Evolutionary conservation across 441 rosid species (phyloP).

Genomic region (Metrosideros polymorpha): DNA sequence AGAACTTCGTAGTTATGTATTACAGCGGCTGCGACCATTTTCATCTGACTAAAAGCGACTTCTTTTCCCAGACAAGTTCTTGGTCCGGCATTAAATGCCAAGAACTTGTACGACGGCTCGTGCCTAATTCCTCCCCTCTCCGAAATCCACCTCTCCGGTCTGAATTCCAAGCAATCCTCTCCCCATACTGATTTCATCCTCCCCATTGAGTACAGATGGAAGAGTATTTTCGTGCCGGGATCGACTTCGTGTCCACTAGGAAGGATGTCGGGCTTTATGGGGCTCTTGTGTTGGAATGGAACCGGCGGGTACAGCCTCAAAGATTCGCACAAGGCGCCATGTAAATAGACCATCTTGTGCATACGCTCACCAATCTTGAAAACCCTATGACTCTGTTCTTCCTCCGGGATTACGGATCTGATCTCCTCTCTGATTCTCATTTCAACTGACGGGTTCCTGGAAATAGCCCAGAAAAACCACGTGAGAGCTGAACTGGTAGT

Average conservation of each 20-base stretch:
- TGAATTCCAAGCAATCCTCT: constrained; percentile 49
- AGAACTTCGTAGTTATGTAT: constrained; percentile 26
- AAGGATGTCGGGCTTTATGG: constrained; percentile 28
- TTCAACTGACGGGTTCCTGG: constrained; percentile 11
- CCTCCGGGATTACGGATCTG: not conserved
- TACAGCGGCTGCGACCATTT: constrained; percentile 28
- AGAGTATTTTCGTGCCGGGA: constrained; percentile 21
- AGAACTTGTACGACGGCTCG: constrained; percentile 54
- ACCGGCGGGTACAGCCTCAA: constrained; percentile 48
- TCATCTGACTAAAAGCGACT: constrained; percentile 45
- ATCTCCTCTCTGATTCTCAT: constrained; percentile 21
- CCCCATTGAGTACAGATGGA: constrained; percentile 42
- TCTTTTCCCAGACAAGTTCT: constrained; percentile 68
- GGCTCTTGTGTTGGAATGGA: constrained; percentile 40
- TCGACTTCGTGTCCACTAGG: constrained; percentile 55
- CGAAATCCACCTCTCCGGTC: constrained; percentile 62
- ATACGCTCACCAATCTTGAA: not conserved
- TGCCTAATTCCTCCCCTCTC: constrained; percentile 26
- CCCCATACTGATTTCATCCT: constrained; percentile 63
- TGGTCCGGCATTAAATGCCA: constrained; percentile 65
- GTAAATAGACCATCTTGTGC: constrained; percentile 40
- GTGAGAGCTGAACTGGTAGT: constrained; percentile 21
- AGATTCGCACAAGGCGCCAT: constrained; percentile 44
- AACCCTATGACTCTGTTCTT: not conserved
- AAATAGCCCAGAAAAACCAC: constrained; percentile 29